phyloP scores from a whole-genome alignment of 2,329 filamentous ascomycete genomes.

The Ceratocystis cubensis region DNA sequence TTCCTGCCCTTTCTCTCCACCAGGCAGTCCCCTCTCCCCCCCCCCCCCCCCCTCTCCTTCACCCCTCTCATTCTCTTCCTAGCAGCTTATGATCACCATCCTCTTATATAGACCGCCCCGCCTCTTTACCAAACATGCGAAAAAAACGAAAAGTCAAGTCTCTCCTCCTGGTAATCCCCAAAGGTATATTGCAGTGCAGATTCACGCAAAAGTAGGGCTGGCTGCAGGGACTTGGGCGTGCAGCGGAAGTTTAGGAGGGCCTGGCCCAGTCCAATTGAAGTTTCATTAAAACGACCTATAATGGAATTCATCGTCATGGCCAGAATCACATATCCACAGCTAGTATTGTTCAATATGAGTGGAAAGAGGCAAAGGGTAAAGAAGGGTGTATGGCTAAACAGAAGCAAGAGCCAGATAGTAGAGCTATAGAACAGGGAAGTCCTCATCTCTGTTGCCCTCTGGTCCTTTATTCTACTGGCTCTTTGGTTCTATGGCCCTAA shows the following conservation, averaged over 20 bases:
- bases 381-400: not conserved
- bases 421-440: not conserved
- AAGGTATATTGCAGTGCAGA: not conserved
- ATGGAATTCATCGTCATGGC: not conserved
- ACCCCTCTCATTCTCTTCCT: not conserved
- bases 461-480: no score
- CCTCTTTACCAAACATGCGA: constrained; percentile 1
- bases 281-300: not conserved
- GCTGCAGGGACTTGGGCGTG: not conserved
- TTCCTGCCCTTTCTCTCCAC: no score
- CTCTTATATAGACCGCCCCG: not conserved
- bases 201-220: constrained; percentile 1
- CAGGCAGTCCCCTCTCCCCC: no score
- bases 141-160: not conserved
- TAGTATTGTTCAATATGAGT: not conserved
- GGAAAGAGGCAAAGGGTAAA: not conserved
- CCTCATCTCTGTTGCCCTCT: not conserved
- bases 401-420: not conserved
- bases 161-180: not conserved
- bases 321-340: not conserved
- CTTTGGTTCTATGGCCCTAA: not conserved
- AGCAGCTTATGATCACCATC: not conserved
- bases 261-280: not conserved
- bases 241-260: not conserved
- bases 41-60: not conserved